Evolutionary conservation across 164 flowering plant genomes (phyloP).

Genomic region (Vitis riparia): DNA sequence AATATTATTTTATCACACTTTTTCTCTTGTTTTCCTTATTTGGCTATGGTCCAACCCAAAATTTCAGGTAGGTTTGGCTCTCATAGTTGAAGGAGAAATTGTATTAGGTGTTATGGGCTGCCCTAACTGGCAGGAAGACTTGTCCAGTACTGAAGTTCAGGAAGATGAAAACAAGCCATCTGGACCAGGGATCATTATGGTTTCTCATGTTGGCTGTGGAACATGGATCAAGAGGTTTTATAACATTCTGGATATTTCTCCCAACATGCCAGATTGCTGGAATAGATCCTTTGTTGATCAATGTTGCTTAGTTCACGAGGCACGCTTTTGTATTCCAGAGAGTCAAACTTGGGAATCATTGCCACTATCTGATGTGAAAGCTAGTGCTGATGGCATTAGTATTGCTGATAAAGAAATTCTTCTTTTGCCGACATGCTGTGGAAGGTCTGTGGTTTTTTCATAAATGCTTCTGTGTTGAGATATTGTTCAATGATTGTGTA

Average conservation of each 20-base stretch:
- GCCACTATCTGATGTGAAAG: slow-evolving; percentile 65
- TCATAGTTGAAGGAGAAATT: slow-evolving; percentile 78
- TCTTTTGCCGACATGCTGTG: slow-evolving; percentile 82
- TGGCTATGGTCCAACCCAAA: neutral
- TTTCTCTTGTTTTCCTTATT: neutral
- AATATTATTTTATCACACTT: neutral
- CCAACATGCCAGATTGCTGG: slow-evolving; percentile 39
- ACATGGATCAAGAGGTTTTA: slow-evolving; percentile 69
- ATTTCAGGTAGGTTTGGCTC: slow-evolving; percentile 90
- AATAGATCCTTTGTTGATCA: slow-evolving; percentile 62
- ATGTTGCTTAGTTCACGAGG: slow-evolving; percentile 41
- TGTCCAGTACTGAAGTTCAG: slow-evolving; percentile 18
- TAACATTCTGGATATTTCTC: slow-evolving; percentile 11
- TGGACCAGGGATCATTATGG: slow-evolving; percentile 62
- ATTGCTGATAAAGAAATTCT: slow-evolving; percentile 47
- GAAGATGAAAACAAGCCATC: slow-evolving; percentile 15
- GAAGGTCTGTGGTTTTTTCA: slow-evolving; percentile 52
- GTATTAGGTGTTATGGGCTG: slow-evolving; percentile 90
- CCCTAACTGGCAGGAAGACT: slow-evolving; percentile 68
- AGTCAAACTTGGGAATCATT: slow-evolving; percentile 86
- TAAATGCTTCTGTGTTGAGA: neutral
- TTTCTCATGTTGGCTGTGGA: slow-evolving; percentile 83
- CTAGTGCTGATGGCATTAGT: slow-evolving; percentile 25
- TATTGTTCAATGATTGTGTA: no score
- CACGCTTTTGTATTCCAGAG: slow-evolving; percentile 72